Evolutionary conservation across 2,329 filamentous ascomycete genomes (phyloP), one percentile per base, ranked within the genome.

Genomic region (Rhynchosporium agropyri): DNA sequence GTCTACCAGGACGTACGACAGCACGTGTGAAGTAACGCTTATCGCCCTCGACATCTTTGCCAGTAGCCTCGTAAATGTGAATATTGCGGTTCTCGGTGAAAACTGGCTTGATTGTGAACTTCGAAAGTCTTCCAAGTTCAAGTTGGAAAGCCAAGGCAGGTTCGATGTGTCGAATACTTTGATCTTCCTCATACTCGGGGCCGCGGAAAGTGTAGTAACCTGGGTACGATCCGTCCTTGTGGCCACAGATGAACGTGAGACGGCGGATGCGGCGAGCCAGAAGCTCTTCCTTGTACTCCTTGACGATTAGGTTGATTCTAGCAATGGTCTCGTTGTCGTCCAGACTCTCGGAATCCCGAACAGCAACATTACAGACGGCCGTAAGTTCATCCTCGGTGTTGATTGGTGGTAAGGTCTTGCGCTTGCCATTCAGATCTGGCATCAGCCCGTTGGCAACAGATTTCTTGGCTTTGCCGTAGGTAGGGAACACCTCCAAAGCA

Each of bases 51-150:
- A 93, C 90, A 56, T 90, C 90, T 83, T 97, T 99, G 74, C 95
- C 95, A 72, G 96, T 82, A 69, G 91, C 95, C 82, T 98, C 93
- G 79, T 98, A 99, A 64, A 99, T 93, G 81, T 99, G 95, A 69
- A 99, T 97, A 79, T 96, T 98, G 75, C 96, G 90, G 83, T 99
- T 99, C 79, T 98, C 93, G 0, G 95, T 98, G 80, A 99, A 99
- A 58, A 99, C 92, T 2, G 95, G 94, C 81, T 93, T 96, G 79
- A 98, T 96, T 80, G 92, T 89, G 86, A 99, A 99, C 81, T 97
- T 98, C 74, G 90, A 90, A 36, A 99, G 86, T 77, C 95, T 90
- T 64, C 88, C 89, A 68, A 99, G 88, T 79, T 99, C 95, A 76
- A 98, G 90, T 83, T 99, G 95, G 91, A 98, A 99, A 74, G 95